Evolutionary conservation across 148 eudicot species (phyloP), one percentile per base, ranked within the genome.

Genomic region (Vaccinium darrowii): DNA sequence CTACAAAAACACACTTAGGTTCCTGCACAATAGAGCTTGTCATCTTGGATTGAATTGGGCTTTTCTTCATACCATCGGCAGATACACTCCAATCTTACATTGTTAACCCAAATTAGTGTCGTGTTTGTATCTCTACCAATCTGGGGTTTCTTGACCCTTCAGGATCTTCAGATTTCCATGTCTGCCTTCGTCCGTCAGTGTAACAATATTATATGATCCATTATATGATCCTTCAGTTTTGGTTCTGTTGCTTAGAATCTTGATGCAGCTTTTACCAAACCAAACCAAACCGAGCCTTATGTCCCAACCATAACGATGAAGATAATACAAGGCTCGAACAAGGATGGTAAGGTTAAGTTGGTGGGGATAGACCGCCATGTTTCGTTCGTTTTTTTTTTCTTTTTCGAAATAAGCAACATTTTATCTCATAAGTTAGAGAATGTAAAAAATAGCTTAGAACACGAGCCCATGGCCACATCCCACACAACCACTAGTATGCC

Each of bases 81-180:
- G 88, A 79, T 12, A 4, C 73, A 10, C 73, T 67, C 33, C 23
- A 23, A 21, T 23, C 5, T 18, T 81, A 14, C 77, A 79, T 39
- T 80, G 79, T 8, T 85, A 88, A 74, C 71, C 89, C 76, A 79
- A 82, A 81, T 65, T 84, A 83, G 84, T 87, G 52, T 30, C 60
- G 71, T 60, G 33, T 80, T 88, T 85, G 79, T 91, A 89, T 86
- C 87, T 88, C 60, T 84, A 78, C 81, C 83, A 84, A 86, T 91
- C 87, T 23, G 81, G 91, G 89, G 83, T 77, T 90, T 77, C 56
- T 77, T 74, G 85, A 50, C 72, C 78, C 85, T 14, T 86, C 89
- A n/a, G 85, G 80, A 84, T 74, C 84, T 51, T 86, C 91, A 3
- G 90, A 78, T 85, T 92, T 93, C 94, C 93, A 90, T 19, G 91